phyloP scores from a whole-genome alignment of 495 filamentous ascomycete genomes.

The Penicillium salamii region DNA sequence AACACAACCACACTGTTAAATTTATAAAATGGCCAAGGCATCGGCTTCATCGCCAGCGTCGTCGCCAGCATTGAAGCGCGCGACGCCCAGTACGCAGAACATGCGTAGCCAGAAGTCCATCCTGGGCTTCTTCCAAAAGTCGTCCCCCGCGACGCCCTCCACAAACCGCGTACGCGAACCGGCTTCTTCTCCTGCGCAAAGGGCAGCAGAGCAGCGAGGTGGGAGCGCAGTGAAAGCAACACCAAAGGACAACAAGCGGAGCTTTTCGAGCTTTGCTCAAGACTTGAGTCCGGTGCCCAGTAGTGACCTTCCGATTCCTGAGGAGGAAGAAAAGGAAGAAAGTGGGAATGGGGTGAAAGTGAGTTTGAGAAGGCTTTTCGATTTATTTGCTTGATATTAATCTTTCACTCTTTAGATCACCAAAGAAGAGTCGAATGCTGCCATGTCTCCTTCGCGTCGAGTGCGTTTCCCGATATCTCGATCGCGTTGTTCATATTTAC shows the following conservation, averaged over 20 bases:
- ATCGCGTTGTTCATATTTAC: background rate
- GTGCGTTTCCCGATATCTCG: conserved; percentile 22
- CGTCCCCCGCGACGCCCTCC: conserved; percentile 44
- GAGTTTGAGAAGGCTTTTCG: background rate
- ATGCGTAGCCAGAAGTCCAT: conserved; percentile 78
- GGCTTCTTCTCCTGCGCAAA: conserved; percentile 43
- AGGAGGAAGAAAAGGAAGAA: conserved; percentile 39
- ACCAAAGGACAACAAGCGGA: conserved; percentile 33
- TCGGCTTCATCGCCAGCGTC: conserved; percentile 37
- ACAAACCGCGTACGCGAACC: conserved; percentile 32
- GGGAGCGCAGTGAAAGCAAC: conserved; percentile 24
- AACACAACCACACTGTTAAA: too few species aligned
- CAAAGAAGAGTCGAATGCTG: conserved; percentile 16
- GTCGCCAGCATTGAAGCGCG: conserved; percentile 38
- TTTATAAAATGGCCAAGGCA: conserved; percentile 42
- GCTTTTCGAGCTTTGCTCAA: conserved; percentile 41
- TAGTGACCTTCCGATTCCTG: conserved; percentile 58
- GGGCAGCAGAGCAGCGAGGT: conserved; percentile 31
- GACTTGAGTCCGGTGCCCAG: conserved; percentile 74
- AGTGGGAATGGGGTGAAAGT: conserved; percentile 24
- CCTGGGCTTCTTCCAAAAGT: conserved; percentile 81
- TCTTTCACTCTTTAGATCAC: conserved; percentile 18
- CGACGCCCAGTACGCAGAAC: conserved; percentile 46
- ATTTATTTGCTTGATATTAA: conserved; percentile 10
- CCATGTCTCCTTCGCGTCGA: conserved; percentile 45